These are phyloP conservation scores for Termitomyces sp. DNA, from an alignment of 768 basidiomycete species.

Conservation along the genomic window DNA sequence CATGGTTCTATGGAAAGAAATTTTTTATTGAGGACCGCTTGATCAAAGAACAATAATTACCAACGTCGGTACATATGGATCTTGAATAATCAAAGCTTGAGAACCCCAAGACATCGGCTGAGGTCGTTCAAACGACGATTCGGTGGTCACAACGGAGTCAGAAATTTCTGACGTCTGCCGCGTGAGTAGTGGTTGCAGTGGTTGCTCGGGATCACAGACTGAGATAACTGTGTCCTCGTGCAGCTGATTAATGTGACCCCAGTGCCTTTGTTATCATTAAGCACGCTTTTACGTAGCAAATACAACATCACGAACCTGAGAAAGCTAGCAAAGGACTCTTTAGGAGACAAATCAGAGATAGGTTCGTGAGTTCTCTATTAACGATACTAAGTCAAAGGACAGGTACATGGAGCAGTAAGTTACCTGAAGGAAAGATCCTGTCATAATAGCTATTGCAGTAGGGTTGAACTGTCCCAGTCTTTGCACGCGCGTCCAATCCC, in stretches of 20 bases:
- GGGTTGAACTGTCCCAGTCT: background rate
- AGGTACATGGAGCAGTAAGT: background rate
- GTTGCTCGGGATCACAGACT: background rate
- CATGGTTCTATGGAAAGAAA: slow-evolving; percentile 10
- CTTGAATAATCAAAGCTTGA: slow-evolving; percentile 17
- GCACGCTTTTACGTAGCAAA: background rate
- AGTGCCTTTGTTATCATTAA: background rate
- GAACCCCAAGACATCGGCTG: slow-evolving; percentile 6
- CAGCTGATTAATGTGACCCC: background rate
- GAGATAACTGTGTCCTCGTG: background rate
- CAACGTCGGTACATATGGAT: slow-evolving; percentile 15
- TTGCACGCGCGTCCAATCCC: slow-evolving; percentile 1
- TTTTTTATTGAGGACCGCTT: background rate
- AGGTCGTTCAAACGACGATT: background rate
- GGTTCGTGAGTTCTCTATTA: background rate
- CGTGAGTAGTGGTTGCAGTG: background rate
- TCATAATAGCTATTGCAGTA: slow-evolving; percentile 11
- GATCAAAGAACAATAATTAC: background rate
- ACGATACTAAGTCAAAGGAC: background rate
- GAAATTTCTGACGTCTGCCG: background rate
- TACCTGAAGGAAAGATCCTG: slow-evolving; percentile 10
- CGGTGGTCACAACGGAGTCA: background rate
- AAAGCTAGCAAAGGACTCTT: background rate
- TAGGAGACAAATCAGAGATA: background rate
- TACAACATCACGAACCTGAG: background rate